Percentiles rank a stretch among this genome's conserved stretches.
Evolutionary conservation across 331 rosid genomes (phyloP).

Genomic region (Quercus phellos): DNA sequence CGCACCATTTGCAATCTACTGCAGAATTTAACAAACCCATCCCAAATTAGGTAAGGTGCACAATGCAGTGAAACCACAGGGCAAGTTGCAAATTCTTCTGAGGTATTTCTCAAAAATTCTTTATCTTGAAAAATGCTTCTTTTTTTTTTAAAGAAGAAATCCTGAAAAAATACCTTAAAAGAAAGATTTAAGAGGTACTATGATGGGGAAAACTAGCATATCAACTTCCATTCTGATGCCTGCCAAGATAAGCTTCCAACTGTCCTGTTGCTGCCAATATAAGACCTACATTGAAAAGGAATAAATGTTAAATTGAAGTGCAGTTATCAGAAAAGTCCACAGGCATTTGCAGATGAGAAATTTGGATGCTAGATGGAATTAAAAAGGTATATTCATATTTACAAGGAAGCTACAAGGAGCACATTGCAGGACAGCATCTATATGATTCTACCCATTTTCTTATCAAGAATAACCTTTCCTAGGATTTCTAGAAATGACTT

Average conservation of each 20-base stretch:
- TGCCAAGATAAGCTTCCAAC: conserved; percentile 56
- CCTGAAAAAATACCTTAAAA: conserved; percentile 23
- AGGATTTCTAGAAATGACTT: neutral
- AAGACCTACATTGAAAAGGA: conserved; percentile 58
- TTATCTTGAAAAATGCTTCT: neutral
- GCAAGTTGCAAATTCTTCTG: neutral
- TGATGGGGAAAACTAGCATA: neutral
- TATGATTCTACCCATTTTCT: neutral
- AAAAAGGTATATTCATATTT: neutral
- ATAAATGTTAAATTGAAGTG: neutral
- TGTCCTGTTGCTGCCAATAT: conserved; percentile 79
- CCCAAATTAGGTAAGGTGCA: neutral
- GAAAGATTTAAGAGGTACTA: conserved; percentile 10
- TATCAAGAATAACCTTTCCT: neutral
- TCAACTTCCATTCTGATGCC: conserved; percentile 54
- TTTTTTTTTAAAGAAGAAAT: neutral
- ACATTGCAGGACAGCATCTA: neutral
- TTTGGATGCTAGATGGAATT: neutral
- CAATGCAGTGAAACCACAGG: neutral
- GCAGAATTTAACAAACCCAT: neutral
- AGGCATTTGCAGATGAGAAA: neutral
- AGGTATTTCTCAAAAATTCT: neutral
- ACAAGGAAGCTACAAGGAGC: neutral
- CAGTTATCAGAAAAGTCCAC: neutral
- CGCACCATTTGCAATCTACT: neutral